Evolutionary conservation across 2,329 filamentous ascomycete genomes (phyloP), one percentile per base, ranked within the genome.

Genomic region (Penicillium sp.): DNA sequence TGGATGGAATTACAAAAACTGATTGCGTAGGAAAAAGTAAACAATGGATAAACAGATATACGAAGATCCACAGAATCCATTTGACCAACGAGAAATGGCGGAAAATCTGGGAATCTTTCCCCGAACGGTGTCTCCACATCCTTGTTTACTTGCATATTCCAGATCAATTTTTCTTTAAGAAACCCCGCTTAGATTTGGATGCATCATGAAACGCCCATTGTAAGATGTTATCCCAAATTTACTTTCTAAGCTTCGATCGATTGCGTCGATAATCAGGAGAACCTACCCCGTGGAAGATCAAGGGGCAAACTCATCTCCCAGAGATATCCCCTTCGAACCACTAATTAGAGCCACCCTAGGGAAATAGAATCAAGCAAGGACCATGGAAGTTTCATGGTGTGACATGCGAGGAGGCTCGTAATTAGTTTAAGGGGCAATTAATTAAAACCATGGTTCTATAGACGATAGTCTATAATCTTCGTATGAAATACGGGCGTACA

Each of bases 281-380:
- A 63, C 50, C 42, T 61, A 48, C 54, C 52, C 39, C 22, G 43
- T 58, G 42, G 42, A 61, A 33, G 47, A 51, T 57, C 62, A 61
- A 62, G 62, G 60, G 57, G 42, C 16, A 14, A 31, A 33, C 51
- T 46, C 49, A 35, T 37, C 35, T 31, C 24, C 42, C 19, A 54
- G 47, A 31, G 55, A 60, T 27, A 63, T 65, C 60, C 53, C 61
- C 56, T 61, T 63, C 48, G 57, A 62, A 49, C 49, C 52, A 45
- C 39, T 58, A 58, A 55, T 45, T 33, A 52, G 31, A 53, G 49
- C 50, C 29, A 39, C 22, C 43, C 58, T 62, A 59, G 57, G 54
- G 47, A 60, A 65, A 65, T 68, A 68, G 63, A 65, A 63, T 59
- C 51, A 73, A 71, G 71, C 71, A 73, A 73, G 71, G 71, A 71